Conservation (phyloP, 2,329 filamentous ascomycete genomes). For the Furcasterigmium furcatum region DNA sequence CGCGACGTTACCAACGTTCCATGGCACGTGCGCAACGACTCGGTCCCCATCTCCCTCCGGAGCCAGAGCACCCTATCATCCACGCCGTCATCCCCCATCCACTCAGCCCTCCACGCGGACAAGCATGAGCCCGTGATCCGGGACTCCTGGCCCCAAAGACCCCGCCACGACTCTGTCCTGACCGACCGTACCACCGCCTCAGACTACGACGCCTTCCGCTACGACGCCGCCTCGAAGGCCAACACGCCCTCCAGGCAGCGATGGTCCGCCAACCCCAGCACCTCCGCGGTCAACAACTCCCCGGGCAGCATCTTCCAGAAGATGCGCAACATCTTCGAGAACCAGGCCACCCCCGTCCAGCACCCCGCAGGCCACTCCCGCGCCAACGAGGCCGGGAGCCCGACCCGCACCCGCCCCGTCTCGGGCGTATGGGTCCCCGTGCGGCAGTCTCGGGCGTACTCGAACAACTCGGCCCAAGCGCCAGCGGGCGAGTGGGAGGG, state of each 20-base stretch:
- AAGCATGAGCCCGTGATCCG: constrained; percentile 27
- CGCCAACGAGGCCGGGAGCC: constrained; percentile 10
- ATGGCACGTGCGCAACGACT: constrained; percentile 25
- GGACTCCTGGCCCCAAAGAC: constrained; percentile 23
- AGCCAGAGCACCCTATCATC: constrained; percentile 32
- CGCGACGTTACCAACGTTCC: constrained; percentile 26
- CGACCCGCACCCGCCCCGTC: constrained; percentile 16
- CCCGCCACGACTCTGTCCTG: constrained; percentile 18
- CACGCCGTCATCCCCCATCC: constrained; percentile 23
- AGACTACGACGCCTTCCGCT: constrained; percentile 21
- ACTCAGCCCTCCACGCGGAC: constrained; percentile 16
- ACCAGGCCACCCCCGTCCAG: constrained; percentile 5
- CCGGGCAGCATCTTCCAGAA: constrained; percentile 30
- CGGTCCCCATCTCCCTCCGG: constrained; percentile 26
- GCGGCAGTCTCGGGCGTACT: not conserved
- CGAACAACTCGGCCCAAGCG: constrained; percentile 1
- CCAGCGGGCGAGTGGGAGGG: constrained; percentile 14
- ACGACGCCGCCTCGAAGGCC: constrained; percentile 10
- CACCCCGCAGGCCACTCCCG: not conserved
- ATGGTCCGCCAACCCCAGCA: constrained; percentile 8
- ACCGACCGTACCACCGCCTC: constrained; percentile 11
- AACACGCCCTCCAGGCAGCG: constrained; percentile 3
- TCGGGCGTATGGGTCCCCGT: constrained; percentile 18
- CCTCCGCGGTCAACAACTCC: constrained; percentile 8
- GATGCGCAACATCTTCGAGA: constrained; percentile 38